These are phyloP conservation scores for Pascua guehoae DNA, from an alignment of 1,284 basidiomycete species.

Conservation along the genomic window DNA sequence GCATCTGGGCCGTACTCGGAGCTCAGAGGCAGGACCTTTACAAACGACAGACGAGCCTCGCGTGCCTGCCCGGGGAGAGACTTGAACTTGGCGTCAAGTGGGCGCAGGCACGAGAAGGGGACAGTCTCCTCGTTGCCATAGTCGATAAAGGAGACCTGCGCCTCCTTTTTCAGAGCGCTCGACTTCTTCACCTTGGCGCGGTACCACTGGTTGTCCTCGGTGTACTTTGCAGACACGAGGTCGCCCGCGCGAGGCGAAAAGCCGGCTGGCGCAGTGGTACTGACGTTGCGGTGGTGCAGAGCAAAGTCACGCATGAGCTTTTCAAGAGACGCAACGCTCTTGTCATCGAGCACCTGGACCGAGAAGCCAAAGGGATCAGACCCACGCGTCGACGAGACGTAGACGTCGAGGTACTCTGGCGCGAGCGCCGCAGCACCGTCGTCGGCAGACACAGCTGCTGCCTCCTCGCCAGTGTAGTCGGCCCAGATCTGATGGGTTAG, in stretches of 20 bases:
- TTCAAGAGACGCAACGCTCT: slow-evolving; percentile 84
- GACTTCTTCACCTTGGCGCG: slow-evolving; percentile 79
- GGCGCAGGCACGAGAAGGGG: slow-evolving; percentile 65
- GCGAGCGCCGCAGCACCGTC: slow-evolving; percentile 60
- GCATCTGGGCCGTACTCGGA: slow-evolving; percentile 84
- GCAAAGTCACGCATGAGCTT: slow-evolving; percentile 92
- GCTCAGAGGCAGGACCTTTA: slow-evolving; percentile 70
- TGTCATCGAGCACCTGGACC: slow-evolving; percentile 77
- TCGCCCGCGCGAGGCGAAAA: slow-evolving; percentile 80
- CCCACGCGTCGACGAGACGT: slow-evolving; percentile 82
- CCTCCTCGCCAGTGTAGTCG: slow-evolving; percentile 66
- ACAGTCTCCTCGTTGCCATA: slow-evolving; percentile 81
- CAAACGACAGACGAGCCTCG: slow-evolving; percentile 57
- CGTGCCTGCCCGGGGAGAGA: slow-evolving; percentile 65
- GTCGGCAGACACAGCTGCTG: slow-evolving; percentile 48
- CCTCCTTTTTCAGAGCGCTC: slow-evolving; percentile 71
- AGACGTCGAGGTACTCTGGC: slow-evolving; percentile 82
- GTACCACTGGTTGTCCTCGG: slow-evolving; percentile 81
- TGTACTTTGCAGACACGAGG: slow-evolving; percentile 69
- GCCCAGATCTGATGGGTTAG: slow-evolving; percentile 66
- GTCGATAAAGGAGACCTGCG: slow-evolving; percentile 50
- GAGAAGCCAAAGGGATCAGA: slow-evolving; percentile 79
- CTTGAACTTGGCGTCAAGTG: slow-evolving; percentile 80
- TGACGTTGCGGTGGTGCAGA: slow-evolving; percentile 67
- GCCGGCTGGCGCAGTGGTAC: slow-evolving; percentile 56